Evolutionary conservation across 768 basidiomycete genomes (phyloP).

Genomic region (Termitomyces sp.): DNA sequence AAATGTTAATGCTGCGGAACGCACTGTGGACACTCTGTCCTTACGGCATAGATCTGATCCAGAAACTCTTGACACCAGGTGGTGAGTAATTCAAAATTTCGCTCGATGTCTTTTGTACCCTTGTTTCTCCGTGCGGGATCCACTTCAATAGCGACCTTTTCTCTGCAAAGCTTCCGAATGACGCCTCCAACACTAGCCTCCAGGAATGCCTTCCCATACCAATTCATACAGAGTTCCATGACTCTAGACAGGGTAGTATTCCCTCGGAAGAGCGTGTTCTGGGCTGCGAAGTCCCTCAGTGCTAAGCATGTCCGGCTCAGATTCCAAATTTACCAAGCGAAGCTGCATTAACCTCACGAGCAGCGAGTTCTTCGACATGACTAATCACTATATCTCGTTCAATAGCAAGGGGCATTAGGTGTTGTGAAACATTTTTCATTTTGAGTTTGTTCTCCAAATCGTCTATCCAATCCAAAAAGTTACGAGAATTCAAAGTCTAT

Average conservation of each 20-base stretch:
- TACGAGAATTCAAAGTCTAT: slow-evolving; percentile 52
- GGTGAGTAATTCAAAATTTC: slow-evolving; percentile 62
- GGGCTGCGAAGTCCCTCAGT: slow-evolving; percentile 38
- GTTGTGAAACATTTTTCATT: slow-evolving; percentile 53
- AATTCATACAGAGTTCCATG: slow-evolving; percentile 75
- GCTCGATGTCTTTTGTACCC: slow-evolving; percentile 53
- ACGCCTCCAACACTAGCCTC: slow-evolving; percentile 72
- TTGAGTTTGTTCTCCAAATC: slow-evolving; percentile 65
- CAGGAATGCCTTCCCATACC: slow-evolving; percentile 75
- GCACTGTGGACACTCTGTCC: slow-evolving; percentile 70
- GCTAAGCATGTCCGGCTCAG: not conserved
- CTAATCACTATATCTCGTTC: slow-evolving; percentile 60
- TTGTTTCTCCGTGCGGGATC: slow-evolving; percentile 68
- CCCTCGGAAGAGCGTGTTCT: slow-evolving; percentile 69
- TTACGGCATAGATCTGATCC: slow-evolving; percentile 71
- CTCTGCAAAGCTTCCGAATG: slow-evolving; percentile 63
- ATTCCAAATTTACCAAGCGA: slow-evolving; percentile 45
- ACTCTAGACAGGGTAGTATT: slow-evolving; percentile 67
- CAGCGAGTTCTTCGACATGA: slow-evolving; percentile 64
- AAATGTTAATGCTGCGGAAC: slow-evolving; percentile 19
- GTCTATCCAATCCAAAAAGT: slow-evolving; percentile 68
- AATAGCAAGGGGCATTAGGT: slow-evolving; percentile 64
- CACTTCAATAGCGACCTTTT: slow-evolving; percentile 77
- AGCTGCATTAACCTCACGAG: slow-evolving; percentile 65
- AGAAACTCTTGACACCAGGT: slow-evolving; percentile 79